Evolutionary conservation across 1,284 basidiomycete genomes (phyloP), one percentile per base, ranked within the genome.

Genomic region (Polyporus tsugae): DNA sequence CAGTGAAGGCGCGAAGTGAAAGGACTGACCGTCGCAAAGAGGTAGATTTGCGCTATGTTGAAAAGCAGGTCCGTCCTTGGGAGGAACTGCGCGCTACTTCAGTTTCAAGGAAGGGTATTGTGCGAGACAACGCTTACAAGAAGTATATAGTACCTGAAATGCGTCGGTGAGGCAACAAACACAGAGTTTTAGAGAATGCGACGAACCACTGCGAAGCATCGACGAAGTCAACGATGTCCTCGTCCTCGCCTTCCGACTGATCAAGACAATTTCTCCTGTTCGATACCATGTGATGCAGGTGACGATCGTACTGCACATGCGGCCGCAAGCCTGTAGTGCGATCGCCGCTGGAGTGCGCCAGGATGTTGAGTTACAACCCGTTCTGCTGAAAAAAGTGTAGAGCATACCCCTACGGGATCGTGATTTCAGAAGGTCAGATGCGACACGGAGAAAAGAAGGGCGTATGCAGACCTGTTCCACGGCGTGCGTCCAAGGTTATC

Each of bases 221-320:
- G 6, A 11, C 9, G 17, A n/a, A 11, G 55, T 15, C 35, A 58
- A n/a, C 4, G 29, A 11, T n/a, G 35, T 10, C 55, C 35, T 58
- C 29, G 35, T 36, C 29, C 35, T 29, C 10, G 22, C 17, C 52
- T 19, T 38, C 35, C 55, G 4, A 7, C 9, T 3, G 6, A 33
- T 33, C 13, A 10, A 38, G 6, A 35, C 55, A 6, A 55, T 36
- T 7, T 35, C 55, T 15, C 19, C 25, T 4, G 55, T 38, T 2
- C 55, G 55, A 38, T 58, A 58, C n/a, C n/a, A n/a, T n/a, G n/a
- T n/a, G 55, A 58, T 58, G 35, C 55, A 29, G 35, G 36, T 4
- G 33, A 58, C 55, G 35, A 58, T 36, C 4, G 35, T 3, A 7
- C 29, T 35, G 13, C 55, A 29, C 7, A 33, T 7, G 55, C 29